phyloP scores from a whole-genome alignment of 805 yeast species.

The Starmerella riodocensis region DNA sequence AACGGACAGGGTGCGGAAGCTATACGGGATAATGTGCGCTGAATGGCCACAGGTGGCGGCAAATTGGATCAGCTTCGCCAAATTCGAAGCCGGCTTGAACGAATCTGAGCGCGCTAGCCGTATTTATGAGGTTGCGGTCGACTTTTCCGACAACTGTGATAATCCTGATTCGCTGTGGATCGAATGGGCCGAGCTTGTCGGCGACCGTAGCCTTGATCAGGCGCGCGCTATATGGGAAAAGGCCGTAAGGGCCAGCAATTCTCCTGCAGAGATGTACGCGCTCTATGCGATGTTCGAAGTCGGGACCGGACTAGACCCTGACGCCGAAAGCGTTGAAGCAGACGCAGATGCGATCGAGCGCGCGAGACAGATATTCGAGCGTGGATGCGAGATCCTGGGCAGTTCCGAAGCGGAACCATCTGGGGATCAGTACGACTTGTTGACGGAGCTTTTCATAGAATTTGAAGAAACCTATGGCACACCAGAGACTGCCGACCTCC shows the following conservation, averaged over 20 bases:
- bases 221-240: constrained; percentile 41
- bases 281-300: constrained; percentile 60
- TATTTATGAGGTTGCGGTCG: constrained; percentile 42
- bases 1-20: constrained; percentile 62
- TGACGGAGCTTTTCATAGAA: constrained; percentile 48
- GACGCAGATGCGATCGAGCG: constrained; percentile 37
- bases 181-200: constrained; percentile 43
- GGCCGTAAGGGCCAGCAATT: constrained; percentile 20
- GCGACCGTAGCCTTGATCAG: constrained; percentile 43
- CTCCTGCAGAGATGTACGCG: constrained; percentile 39
- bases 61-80: constrained; percentile 53
- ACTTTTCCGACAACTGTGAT: constrained; percentile 11
- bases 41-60: constrained; percentile 30
- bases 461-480: constrained; percentile 56
- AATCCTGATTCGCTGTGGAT: constrained; percentile 27
- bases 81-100: constrained; percentile 51
- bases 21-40: constrained; percentile 58
- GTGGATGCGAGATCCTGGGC: too few relatives aligned
- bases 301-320: constrained; percentile 37
- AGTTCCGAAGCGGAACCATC: too few relatives aligned
- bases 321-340: constrained; percentile 35
- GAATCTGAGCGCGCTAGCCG: constrained; percentile 59
- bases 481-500: not conserved
- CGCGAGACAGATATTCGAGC: constrained; percentile 44
- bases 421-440: too few relatives aligned